Evolutionary conservation across 768 basidiomycete genomes (phyloP), one percentile per base, ranked within the genome.

Genomic region (Neoboletus magnificus): DNA sequence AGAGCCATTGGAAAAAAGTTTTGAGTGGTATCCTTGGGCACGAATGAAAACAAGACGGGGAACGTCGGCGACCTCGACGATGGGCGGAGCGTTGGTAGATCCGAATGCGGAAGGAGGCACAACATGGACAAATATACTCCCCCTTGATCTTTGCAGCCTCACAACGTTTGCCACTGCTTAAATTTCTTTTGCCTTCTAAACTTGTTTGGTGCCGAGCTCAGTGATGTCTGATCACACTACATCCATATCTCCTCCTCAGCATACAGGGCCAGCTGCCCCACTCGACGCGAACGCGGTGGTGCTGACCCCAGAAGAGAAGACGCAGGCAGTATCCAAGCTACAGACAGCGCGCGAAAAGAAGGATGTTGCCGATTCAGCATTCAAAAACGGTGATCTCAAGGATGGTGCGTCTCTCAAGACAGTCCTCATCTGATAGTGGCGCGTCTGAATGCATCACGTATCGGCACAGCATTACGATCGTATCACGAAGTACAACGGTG

Each of bases 401-500:
- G 77, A 74, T 62, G 87, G 88, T 87, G 57, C 48, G 81, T 64
- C 23, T 7, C 37, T 41, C 18, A 23, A 23, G 37, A 32, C 18
- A 18, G 20, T 23, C 29, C n/a, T 43, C n/a, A 7, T 47, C 48
- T 20, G 30, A n/a, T 22, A 8, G 25, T 37, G 55, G 22, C 42
- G 45, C 39, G 36, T 49, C 47, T 60, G 39, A 60, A 22, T 4
- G n/a, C n/a, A 32, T 9, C 27, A 20, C 32, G 45, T 41, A 46
- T 54, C 33, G 8, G 23, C 47, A 6, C 54, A 93, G 91, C 90
- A 52, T 73, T 93, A 27, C 73, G 79, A 65, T 76, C 76, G 2
- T 93, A 93, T 71, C 87, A 93, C 66, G 79, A 83, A 79, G 90
- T 90, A 63, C 58, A 59, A n/a, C 13, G 40, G 7, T 54, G 11